Percentiles rank a stretch among this genome's conserved stretches.
phyloP scores from a whole-genome alignment of 306 rosid species.

The Sophora flavescens region DNA sequence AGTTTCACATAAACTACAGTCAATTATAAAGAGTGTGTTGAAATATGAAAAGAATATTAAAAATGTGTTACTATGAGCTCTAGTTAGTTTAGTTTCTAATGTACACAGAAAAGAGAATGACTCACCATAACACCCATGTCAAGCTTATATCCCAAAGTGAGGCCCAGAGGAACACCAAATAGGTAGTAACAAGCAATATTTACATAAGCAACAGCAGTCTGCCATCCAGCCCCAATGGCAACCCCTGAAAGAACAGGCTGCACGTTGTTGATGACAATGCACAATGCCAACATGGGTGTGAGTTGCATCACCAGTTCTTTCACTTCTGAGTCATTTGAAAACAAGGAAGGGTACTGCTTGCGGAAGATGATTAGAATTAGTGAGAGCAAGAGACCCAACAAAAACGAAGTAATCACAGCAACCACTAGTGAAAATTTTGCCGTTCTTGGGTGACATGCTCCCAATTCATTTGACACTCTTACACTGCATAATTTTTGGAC shows the following conservation, averaged over 20 bases:
- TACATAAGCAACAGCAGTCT: slow-evolving; percentile 70
- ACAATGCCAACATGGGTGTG: slow-evolving; percentile 70
- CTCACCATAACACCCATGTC: slow-evolving; percentile 65
- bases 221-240: slow-evolving; percentile 97
- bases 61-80: too few species aligned
- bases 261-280: slow-evolving; percentile 77
- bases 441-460: slow-evolving; percentile 85
- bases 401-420: slow-evolving; percentile 61
- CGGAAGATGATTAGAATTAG: slow-evolving; percentile 53
- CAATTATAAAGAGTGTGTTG: too few species aligned
- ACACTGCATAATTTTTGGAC: slow-evolving; percentile 59
- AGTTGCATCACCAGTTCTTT: slow-evolving; percentile 57
- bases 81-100: too few species aligned
- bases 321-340: slow-evolving; percentile 63
- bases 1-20: too few species aligned
- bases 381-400: slow-evolving; percentile 52
- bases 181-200: slow-evolving; percentile 77
- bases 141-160: slow-evolving; percentile 61
- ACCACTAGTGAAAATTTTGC: slow-evolving; percentile 80
- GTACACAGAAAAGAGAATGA: neutral
- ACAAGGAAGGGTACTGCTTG: slow-evolving; percentile 61
- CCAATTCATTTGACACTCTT: slow-evolving; percentile 92
- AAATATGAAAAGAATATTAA: too few species aligned
- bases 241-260: slow-evolving; percentile 95
- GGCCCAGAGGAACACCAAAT: slow-evolving; percentile 81